A percentile compares a stretch with the other conserved stretches of the same genome.
Conservation (phyloP, 2,329 filamentous ascomycete species). For the Aspergillus alliaceus region DNA sequence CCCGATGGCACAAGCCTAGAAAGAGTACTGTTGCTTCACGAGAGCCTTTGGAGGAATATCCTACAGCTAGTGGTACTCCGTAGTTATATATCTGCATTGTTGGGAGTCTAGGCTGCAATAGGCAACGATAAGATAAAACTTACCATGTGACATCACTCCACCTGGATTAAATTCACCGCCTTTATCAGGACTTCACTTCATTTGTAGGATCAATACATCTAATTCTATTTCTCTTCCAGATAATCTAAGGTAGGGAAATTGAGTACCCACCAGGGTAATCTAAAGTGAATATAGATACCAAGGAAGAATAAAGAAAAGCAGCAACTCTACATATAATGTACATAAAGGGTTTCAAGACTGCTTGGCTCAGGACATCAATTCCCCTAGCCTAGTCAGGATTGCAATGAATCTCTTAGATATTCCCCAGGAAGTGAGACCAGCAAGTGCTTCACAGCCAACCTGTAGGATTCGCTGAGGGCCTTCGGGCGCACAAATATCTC, state of each 20-base stretch:
- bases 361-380: constrained; percentile 15
- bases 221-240: neutral
- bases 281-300: too few relatives aligned
- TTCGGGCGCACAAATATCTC: constrained; percentile 46
- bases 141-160: constrained; percentile 24
- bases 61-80: too few relatives aligned
- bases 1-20: neutral
- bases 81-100: neutral
- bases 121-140: constrained; percentile 25
- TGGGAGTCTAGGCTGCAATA: constrained; percentile 25
- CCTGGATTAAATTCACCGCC: too few relatives aligned
- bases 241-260: neutral
- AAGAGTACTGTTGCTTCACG: too few relatives aligned
- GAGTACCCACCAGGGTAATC: neutral
- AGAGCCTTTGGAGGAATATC: too few relatives aligned
- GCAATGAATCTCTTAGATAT: constrained; percentile 34
- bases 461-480: constrained; percentile 40
- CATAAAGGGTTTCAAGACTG: neutral
- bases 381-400: constrained; percentile 34
- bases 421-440: constrained; percentile 36
- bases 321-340: neutral
- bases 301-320: neutral
- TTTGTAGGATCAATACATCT: constrained; percentile 3
- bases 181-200: too few relatives aligned
- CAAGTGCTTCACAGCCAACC: constrained; percentile 41